phyloP scores from a whole-genome alignment of 1,284 basidiomycete species.

The Papiliotrema flavescens region DNA sequence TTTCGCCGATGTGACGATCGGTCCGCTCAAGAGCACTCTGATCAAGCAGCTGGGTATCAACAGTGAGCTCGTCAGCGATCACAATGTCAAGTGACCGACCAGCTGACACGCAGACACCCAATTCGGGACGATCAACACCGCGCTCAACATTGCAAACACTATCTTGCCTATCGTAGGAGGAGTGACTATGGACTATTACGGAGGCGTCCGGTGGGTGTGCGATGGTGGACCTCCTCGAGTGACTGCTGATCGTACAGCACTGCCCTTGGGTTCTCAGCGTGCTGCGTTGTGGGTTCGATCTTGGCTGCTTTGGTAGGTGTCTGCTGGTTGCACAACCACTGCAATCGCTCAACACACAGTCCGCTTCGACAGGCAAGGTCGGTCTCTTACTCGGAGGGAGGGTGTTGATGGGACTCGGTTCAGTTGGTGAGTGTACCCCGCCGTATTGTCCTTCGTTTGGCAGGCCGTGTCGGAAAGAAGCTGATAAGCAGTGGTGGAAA shows the following conservation, averaged over 20 bases:
- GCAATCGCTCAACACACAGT: conserved; percentile 15
- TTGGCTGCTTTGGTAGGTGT: conserved; percentile 29
- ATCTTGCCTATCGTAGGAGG: conserved; percentile 51
- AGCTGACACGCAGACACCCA: conserved; percentile 30
- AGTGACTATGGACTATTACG: conserved; percentile 50
- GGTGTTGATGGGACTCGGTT: conserved; percentile 38
- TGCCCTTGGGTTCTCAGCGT: conserved; percentile 33
- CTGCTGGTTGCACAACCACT: conserved; percentile 5
- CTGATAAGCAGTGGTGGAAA: conserved; percentile 19
- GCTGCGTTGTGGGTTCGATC: conserved; percentile 42
- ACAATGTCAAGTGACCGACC: not conserved
- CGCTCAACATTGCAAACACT: conserved; percentile 47
- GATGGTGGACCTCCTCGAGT: too few relatives aligned
- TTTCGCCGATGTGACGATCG: conserved; percentile 30
- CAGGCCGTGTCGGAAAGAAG: too few relatives aligned
- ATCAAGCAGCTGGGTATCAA: conserved; percentile 39
- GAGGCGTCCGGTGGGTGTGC: conserved; percentile 27
- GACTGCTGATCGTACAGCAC: conserved; percentile 10
- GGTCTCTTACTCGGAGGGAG: conserved; percentile 29
- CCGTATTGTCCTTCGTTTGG: too few relatives aligned
- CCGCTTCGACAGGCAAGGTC: conserved; percentile 25
- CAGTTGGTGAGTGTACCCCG: conserved; percentile 15
- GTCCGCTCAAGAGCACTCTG: conserved; percentile 46
- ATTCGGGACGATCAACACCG: conserved; percentile 47
- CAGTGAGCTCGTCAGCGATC: conserved; percentile 9